Evolutionary conservation across 495 filamentous ascomycete species (phyloP), one percentile per base, ranked within the genome.

Genomic region (Hypoxylon fragiforme): DNA sequence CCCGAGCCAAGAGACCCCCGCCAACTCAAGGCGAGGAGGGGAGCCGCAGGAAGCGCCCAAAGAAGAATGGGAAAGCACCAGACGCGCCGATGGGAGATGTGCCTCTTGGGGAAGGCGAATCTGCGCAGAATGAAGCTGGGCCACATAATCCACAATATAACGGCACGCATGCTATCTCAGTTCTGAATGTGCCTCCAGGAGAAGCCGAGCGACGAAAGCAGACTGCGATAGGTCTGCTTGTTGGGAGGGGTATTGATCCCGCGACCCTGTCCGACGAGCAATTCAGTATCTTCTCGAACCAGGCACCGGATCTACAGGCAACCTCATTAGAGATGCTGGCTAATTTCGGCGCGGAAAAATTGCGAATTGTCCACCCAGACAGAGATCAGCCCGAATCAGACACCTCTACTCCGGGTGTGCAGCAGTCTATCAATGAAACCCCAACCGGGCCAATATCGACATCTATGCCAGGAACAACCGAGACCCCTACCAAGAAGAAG

Each of bases 241-340:
- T 7, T 1, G 64, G 63, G 3, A 52, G 43, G 11, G 60, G 52
- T 16, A 61, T 78, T 16, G 72, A 78, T 35, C 74, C 74, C 1
- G 40, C 53, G 13, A 72, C 74, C 0, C 60, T 79, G 1, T 75
- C 75, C 0, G 22, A 63, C 3, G 74, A 79, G n/a, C 76, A 79
- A 28, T 77, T 79, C 36, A 74, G 59, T 36, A 79, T 78, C 14
- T 78, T 79, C 44, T 69, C 73, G 12, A 79, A 79, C 28, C 76
- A 79, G 52, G 70, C 74, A 0, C 72, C 74, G 1, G 66, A 71
- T 7, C 44, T 78, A 38, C 76, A 79, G 44, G 40, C 63, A n/a
- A 66, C 69, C 11, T 79, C 76, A 0, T 44, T 79, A 26, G 65
- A 62, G 0, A 75, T 79, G 75, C 61, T 79, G 8, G 56, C 64